These are phyloP conservation scores for Auriculariales sp. DNA, from an alignment of 768 basidiomycete genomes.

Conservation along the genomic window DNA sequence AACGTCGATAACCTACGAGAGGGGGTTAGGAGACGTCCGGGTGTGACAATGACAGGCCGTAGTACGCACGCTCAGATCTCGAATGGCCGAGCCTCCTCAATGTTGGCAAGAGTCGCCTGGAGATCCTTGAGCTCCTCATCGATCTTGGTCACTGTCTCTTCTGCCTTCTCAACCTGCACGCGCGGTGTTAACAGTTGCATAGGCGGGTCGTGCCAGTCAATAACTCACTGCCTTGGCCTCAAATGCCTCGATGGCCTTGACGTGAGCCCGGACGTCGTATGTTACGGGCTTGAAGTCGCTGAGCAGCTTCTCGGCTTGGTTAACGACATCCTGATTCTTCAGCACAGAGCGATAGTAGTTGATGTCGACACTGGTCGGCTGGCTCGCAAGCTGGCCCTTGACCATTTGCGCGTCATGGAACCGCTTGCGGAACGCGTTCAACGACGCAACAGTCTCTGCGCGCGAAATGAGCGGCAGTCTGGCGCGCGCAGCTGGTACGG, in stretches of 20 bases:
- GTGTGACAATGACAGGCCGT: background rate
- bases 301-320: slow-evolving; percentile 83
- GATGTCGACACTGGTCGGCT: slow-evolving; percentile 78
- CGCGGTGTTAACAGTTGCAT: background rate
- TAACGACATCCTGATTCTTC: slow-evolving; percentile 85
- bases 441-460: slow-evolving; percentile 74
- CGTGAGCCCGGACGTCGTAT: slow-evolving; percentile 77
- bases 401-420: slow-evolving; percentile 77
- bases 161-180: slow-evolving; percentile 67
- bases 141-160: slow-evolving; percentile 82
- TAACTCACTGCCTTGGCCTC: slow-evolving; percentile 75
- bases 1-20: slow-evolving; percentile 66
- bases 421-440: slow-evolving; percentile 95
- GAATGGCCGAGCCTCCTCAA: slow-evolving; percentile 93
- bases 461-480: background rate
- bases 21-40: background rate
- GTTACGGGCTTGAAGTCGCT: slow-evolving; percentile 86
- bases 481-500: background rate
- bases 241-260: slow-evolving; percentile 94
- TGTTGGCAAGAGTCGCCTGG: slow-evolving; percentile 87
- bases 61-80: slow-evolving; percentile 83
- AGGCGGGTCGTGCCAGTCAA: slow-evolving; percentile 5
- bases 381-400: slow-evolving; percentile 41
- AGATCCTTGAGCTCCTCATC: slow-evolving; percentile 83
- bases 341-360: slow-evolving; percentile 80